Percentiles rank a stretch among this genome's conserved stretches.
These are phyloP conservation scores for Arxiozyma bovina DNA, from an alignment of 1,139 yeast species.

Conservation along the genomic window DNA sequence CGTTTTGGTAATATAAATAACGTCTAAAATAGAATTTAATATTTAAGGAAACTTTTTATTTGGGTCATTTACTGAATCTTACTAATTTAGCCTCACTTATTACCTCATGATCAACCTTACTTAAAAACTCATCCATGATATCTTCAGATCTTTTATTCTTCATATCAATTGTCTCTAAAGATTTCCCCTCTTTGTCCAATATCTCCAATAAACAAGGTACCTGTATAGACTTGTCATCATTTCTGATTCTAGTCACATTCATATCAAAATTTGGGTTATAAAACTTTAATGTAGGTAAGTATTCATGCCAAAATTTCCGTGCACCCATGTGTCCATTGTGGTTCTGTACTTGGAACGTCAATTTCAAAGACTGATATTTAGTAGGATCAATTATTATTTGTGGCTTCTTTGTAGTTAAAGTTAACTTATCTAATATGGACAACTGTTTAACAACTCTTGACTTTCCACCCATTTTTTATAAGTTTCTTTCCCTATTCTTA, in stretches of 20 bases:
- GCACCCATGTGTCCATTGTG: conserved; percentile 47
- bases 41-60: neutral
- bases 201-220: conserved; percentile 27
- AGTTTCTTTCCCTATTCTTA: neutral
- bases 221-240: conserved; percentile 29
- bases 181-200: conserved; percentile 23
- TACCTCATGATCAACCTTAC: conserved; percentile 17
- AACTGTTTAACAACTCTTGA: conserved; percentile 18
- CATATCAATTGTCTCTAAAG: conserved; percentile 23
- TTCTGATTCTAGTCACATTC: conserved; percentile 48
- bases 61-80: neutral
- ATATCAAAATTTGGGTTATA: conserved; percentile 68
- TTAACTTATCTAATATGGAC: conserved; percentile 23
- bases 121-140: conserved; percentile 25
- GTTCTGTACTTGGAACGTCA: conserved; percentile 39
- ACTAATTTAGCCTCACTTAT: conserved; percentile 19
- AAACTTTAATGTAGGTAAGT: conserved; percentile 69
- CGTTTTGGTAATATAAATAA: too few relatives aligned
- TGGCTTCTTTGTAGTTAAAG: conserved; percentile 23
- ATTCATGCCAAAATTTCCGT: conserved; percentile 59
- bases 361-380: conserved; percentile 26
- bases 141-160: conserved; percentile 17
- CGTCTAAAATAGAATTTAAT: neutral
- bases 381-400: conserved; percentile 23
- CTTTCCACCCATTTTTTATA: neutral